These are phyloP conservation scores for Setomelanomma holmii DNA, from an alignment of 2,329 filamentous ascomycete species.

Conservation along the genomic window DNA sequence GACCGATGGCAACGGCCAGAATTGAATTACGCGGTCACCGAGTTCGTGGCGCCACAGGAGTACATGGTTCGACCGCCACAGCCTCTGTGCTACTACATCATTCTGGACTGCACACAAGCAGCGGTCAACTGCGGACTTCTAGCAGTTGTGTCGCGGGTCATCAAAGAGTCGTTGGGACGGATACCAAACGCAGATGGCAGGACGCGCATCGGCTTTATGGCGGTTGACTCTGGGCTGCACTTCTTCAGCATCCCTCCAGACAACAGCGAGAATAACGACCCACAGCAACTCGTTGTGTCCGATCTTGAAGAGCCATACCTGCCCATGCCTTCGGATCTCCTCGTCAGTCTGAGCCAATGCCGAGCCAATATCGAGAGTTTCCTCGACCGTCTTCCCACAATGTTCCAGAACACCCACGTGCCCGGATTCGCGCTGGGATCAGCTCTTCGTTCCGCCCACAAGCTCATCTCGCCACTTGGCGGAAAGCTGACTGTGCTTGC, in stretches of 20 bases:
- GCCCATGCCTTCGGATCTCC: slow-evolving; percentile 87
- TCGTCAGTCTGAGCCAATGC: slow-evolving; percentile 88
- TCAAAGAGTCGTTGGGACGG: slow-evolving; percentile 90
- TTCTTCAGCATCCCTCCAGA: slow-evolving; percentile 96
- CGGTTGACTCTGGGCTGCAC: slow-evolving; percentile 91
- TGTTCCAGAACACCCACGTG: slow-evolving; percentile 96
- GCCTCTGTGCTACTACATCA: slow-evolving; percentile 59
- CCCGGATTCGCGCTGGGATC: slow-evolving; percentile 93
- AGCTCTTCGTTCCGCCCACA: slow-evolving; percentile 89
- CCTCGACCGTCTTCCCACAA: slow-evolving; percentile 86
- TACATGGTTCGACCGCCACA: slow-evolving; percentile 99
- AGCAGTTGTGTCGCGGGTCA: slow-evolving; percentile 90
- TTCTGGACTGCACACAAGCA: slow-evolving; percentile 57
- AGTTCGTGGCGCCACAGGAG: slow-evolving; percentile 97
- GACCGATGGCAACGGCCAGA: slow-evolving; percentile 93
- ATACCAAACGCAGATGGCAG: slow-evolving; percentile 98
- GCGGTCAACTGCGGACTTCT: slow-evolving; percentile 81
- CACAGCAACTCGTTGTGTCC: slow-evolving; percentile 91
- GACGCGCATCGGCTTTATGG: slow-evolving; percentile 92
- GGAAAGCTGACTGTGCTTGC: slow-evolving; percentile 94
- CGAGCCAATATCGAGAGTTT: slow-evolving; percentile 91
- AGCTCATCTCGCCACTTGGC: slow-evolving; percentile 90
- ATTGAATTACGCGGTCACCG: slow-evolving; percentile 94
- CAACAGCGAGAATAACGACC: slow-evolving; percentile 81
- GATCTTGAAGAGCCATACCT: slow-evolving; percentile 97